Evolutionary conservation across 345 rosid genomes (phyloP).

Genomic region (Alliaria petiolata): DNA sequence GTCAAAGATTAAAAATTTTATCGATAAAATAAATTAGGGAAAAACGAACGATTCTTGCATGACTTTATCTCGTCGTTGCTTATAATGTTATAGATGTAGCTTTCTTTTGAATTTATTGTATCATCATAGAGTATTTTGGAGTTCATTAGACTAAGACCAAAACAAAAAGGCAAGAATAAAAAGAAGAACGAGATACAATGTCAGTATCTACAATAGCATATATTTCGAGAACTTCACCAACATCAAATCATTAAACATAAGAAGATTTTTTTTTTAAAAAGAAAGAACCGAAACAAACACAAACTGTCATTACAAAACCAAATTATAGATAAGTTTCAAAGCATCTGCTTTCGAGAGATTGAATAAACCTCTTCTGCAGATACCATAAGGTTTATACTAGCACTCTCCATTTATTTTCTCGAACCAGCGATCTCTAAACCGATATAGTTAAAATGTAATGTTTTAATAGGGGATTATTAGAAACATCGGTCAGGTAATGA

Average conservation of each 20-base stretch:
- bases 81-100: no score
- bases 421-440: conserved; percentile 27
- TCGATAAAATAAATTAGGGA: no score
- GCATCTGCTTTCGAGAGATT: conserved; percentile 18
- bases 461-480: background rate
- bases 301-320: conserved; percentile 28
- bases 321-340: conserved; percentile 19
- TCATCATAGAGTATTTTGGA: background rate
- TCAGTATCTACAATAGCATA: background rate
- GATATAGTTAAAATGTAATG: conserved; percentile 15
- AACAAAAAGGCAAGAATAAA: background rate
- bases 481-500: conserved; percentile 20
- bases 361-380: conserved; percentile 18
- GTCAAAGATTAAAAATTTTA: no score
- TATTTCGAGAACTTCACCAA: background rate
- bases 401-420: conserved; percentile 27
- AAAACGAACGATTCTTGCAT: no score
- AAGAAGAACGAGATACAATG: background rate
- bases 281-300: background rate
- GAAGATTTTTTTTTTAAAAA: background rate
- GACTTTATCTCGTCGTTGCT: no score
- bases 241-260: background rate
- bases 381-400: conserved; percentile 8
- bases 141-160: background rate
- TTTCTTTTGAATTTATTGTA: no score